Conservation (phyloP, 1,284 basidiomycete species). For the Moesziomyces parantarcticus region DNA sequence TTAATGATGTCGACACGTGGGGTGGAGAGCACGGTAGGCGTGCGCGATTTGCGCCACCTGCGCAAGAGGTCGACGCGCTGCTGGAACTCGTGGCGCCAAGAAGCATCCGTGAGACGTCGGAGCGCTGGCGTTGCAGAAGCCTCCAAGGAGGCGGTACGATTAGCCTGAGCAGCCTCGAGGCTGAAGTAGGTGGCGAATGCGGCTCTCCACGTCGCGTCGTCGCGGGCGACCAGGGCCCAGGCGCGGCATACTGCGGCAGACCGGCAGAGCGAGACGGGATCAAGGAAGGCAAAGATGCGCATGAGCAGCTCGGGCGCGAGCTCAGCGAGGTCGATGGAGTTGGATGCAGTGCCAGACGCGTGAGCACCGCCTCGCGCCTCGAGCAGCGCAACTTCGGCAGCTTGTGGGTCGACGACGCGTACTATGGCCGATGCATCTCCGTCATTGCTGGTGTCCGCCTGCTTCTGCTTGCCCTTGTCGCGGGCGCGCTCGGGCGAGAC, state of each 20-base stretch:
- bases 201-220: constrained; percentile 84
- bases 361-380: not conserved
- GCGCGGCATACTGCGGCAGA: constrained; percentile 74
- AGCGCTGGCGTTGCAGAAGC: constrained; percentile 65
- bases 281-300: constrained; percentile 80
- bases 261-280: constrained; percentile 75
- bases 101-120: constrained; percentile 72
- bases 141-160: constrained; percentile 73
- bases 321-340: constrained; percentile 58
- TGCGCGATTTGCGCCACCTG: constrained; percentile 78
- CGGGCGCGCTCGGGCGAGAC: not conserved
- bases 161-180: constrained; percentile 70
- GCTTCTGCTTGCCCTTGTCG: constrained; percentile 27
- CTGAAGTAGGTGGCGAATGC: constrained; percentile 81
- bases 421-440: constrained; percentile 25
- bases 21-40: constrained; percentile 71
- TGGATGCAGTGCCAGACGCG: constrained; percentile 58
- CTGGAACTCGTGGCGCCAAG: constrained; percentile 61
- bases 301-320: constrained; percentile 77
- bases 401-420: constrained; percentile 26
- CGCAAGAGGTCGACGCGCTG: constrained; percentile 66
- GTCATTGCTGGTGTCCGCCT: not conserved
- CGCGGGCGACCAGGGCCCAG: constrained; percentile 76
- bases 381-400: not conserved
- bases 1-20: constrained; percentile 60